Evolutionary conservation across 108 stramenopile genomes (phyloP), one percentile per base, ranked within the genome.

Genomic region (Cyclotella sp.): DNA sequence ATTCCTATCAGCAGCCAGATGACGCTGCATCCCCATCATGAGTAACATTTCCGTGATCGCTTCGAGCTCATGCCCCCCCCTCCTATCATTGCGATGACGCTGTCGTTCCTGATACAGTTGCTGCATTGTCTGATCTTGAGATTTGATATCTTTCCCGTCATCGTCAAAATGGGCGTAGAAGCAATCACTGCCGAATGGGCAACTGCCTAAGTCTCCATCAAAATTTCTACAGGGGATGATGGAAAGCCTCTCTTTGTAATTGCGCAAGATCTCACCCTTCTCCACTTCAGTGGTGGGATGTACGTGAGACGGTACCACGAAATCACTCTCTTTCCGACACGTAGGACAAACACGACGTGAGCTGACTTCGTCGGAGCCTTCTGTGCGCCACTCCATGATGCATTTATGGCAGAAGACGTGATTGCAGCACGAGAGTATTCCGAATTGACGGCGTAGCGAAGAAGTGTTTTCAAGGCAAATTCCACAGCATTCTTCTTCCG

Each of bases 181-280:
- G 47, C 88, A 88, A 78, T 86, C 88, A 5, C 74, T 53, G 19
- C 88, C 88, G 66, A 86, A 88, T n/a, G 80, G 76, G 58, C 88
- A 88, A 41, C 73, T 75, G n/a, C 88, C 88, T 45, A 85, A 46
- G 39, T 79, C 57, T 21, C 83, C 84, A 18, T 78, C 68, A 46
- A 82, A 87, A 14, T 73, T 53, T n/a, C 52, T 61, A 75, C 83
- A 84, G 4, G 85, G 80, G 15, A 86, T 84, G 0, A 15, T 27
- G 10, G 85, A 52, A 41, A 75, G 68, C n/a, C 68, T 19, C 15
- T 64, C 73, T 66, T 84, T 86, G 79, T 88, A 84, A 8, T 59
- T 49, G 11, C 43, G 27, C 0, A 86, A 49, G 16, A 88, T 72
- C 11, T 42, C 42, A 0, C 66, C 39, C 68, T 86, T 88, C 44